Evolutionary conservation across 139 green algal genomes (phyloP), one percentile per base, ranked within the genome.

Genomic region (Chlamydomonas eustigma): DNA sequence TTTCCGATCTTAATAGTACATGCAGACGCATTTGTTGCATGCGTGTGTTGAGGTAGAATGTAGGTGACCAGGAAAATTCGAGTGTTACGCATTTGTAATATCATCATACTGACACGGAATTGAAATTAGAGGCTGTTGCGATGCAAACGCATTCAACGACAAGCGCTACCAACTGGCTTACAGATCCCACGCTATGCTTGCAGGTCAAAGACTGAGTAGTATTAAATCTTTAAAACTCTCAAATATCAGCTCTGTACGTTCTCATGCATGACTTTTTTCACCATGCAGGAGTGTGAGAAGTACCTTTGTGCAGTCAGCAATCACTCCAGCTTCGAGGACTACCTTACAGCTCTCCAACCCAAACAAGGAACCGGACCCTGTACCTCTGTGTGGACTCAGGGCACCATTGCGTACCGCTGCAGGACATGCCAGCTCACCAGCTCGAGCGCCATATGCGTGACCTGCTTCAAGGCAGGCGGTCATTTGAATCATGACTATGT

Each of bases 401-500:
- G 84, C 0, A 36, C 77, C 0, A 81, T 88, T 12, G 84, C 84
- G 1, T 88, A 86, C 72, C 70, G 81, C 37, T 93, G 87, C 71
- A 83, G 78, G 24, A 90, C 85, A 0, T 92, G 89, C 72, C 84
- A 89, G 58, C 38, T 86, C 8, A 90, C 65, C 2, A 39, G 39
- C 33, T 84, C 76, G 0, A 80, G 64, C 22, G 87, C 85, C 4
- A 77, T 93, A 12, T 93, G 88, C 30, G 28, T 76, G 28, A 35
- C 44, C 44, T 69, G 71, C 71, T 69, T 68, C 39, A 58, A 58
- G 35, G 37, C 84, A 0, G 81, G 83, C 1, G 81, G 85, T 24
- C 89, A 93, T 31, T 81, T 87, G 35, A 50, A 50, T 22, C 89
- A 93, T 71, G 86, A 93, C 79, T 93, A 87, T 50, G 72, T 83